Evolutionary conservation across 345 rosid genomes (phyloP).

Genomic region (Syzygium grande): DNA sequence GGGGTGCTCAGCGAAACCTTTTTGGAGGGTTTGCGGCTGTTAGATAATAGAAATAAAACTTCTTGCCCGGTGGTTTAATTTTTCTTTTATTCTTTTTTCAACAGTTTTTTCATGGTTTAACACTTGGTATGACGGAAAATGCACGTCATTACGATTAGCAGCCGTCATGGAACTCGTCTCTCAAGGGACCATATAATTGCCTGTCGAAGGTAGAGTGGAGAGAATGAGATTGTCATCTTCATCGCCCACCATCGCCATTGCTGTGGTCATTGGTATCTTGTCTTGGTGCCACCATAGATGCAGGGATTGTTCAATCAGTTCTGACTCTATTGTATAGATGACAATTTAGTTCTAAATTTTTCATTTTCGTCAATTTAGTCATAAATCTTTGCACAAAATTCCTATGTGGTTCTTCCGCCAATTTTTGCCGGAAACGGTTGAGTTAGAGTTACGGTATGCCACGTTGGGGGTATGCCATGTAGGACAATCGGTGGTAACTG

Average conservation of each 20-base stretch:
- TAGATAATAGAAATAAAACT: not conserved
- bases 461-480: not conserved
- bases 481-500: not conserved
- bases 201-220: not conserved
- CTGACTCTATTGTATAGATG: no score
- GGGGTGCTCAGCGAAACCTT: no score
- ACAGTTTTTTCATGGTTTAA: not conserved
- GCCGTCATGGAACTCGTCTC: not conserved
- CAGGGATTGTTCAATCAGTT: no score
- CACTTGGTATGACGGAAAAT: not conserved
- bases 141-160: not conserved
- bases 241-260: not conserved
- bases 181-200: not conserved
- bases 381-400: not conserved
- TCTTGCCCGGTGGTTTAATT: not conserved
- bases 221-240: not conserved
- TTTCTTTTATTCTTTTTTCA: not conserved
- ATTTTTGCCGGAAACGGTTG: no score
- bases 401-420: no score
- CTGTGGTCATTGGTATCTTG: not conserved
- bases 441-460: no score
- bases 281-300: no score
- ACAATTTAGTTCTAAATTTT: no score
- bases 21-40: not conserved
- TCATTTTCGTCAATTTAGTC: no score